Base-by-base conservation (phyloP, 1,284 basidiomycete genomes). In the Microbotryum intermedium region DNA sequence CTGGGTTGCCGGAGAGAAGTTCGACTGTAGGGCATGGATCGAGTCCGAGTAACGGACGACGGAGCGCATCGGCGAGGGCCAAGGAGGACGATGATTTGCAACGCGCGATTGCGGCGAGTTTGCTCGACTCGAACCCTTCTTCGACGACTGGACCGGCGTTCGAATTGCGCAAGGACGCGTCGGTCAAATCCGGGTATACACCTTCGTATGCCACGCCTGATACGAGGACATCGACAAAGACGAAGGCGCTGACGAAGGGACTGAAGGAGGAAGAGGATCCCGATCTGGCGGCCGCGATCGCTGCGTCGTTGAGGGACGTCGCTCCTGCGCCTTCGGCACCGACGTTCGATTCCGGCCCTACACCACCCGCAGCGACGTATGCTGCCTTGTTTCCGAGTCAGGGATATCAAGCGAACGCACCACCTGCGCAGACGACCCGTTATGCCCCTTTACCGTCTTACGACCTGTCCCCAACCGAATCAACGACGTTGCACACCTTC, bases 211-310 rank as follows among this genome's bases (percentile, higher is more conserved):
- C 81, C 13, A 64, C 68, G 9, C 76, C 79, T 3, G 73, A 76
- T 11, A 69, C 77, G 75, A 87, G 34, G 83, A 85, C 63, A 78
- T 79, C 57, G 73, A 71, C 34, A n/a, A 53, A 77, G 77, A 8
- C 79, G 77, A 58, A 80, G 39, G 39, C 30, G 28, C 42, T 11
- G 34, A 30, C 23, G 23, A 25, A 34, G 56, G 45, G 26, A 26
- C 23, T 72, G 34, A 73, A 69, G 53, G 76, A 83, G 16, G 91
- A 93, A 50, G 88, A 97, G 25, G 94, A 98, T 73, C 88, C 90
- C 11, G 91, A 98, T 67, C 78, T 99, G 25, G 84, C 82, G 57
- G 88, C 94, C 16, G 95, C 95, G 0, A 99, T 98, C 60, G 93
- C 97, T 71, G 95, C 95, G 0, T 92, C 88, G 72, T 75, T 99